Conservation (phyloP, 2,329 filamentous ascomycete species). For the Fusarium sp. region DNA sequence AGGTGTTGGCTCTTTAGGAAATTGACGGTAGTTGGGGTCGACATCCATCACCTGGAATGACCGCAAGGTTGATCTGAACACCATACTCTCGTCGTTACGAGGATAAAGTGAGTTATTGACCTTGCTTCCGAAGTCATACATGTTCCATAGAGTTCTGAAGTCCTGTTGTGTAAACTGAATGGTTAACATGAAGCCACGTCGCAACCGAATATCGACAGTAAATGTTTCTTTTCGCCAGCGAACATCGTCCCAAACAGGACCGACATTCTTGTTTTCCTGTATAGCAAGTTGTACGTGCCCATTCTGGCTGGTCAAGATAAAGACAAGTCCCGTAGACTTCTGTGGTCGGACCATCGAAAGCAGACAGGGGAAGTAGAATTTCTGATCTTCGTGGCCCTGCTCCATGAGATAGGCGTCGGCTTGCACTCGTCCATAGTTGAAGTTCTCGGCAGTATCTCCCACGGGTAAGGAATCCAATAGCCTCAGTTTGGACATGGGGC, state of each 20-base stretch:
- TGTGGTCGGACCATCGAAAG: constrained; percentile 79
- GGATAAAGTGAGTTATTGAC: constrained; percentile 77
- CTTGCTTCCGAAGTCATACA: constrained; percentile 85
- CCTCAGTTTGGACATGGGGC: constrained; percentile 59
- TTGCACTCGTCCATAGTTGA: constrained; percentile 82
- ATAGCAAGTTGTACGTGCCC: constrained; percentile 80
- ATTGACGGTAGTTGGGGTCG: constrained; percentile 73
- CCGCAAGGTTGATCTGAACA: constrained; percentile 76
- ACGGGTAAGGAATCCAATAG: constrained; percentile 79
- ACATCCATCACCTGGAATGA: constrained; percentile 86
- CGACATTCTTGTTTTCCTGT: constrained; percentile 72
- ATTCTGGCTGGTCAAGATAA: constrained; percentile 82
- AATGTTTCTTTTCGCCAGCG: constrained; percentile 78
- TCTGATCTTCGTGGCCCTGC: constrained; percentile 73
- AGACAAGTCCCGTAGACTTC: constrained; percentile 75
- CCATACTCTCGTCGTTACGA: constrained; percentile 73
- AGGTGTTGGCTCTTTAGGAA: constrained; percentile 78
- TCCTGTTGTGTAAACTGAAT: constrained; percentile 80
- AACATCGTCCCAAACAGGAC: constrained; percentile 84
- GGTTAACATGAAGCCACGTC: constrained; percentile 78
- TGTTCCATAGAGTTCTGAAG: constrained; percentile 81
- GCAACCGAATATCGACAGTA: constrained; percentile 75
- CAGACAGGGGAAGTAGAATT: constrained; percentile 77
- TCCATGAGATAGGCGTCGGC: constrained; percentile 81
- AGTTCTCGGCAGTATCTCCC: constrained; percentile 77